Evolutionary conservation across 345 rosid species (phyloP).

Genomic region (Populus deltoides): DNA sequence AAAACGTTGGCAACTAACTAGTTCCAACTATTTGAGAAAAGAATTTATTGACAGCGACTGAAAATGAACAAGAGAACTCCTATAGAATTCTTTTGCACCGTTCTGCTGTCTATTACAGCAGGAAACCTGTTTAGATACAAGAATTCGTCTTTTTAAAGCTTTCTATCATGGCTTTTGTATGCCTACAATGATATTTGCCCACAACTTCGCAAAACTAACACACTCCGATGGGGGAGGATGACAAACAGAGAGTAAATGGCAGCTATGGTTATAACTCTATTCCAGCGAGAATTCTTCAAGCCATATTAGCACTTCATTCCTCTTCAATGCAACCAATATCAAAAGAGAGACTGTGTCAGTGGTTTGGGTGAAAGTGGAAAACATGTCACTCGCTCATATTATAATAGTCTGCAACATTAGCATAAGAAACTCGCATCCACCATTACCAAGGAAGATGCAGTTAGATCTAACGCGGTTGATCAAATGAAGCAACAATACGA

Average conservation of each 20-base stretch:
- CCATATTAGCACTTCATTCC: constrained; percentile 76
- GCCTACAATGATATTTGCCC: background rate
- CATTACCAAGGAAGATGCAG: background rate
- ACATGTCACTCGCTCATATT: too few relatives aligned
- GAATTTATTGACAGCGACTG: too few relatives aligned
- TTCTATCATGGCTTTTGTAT: too few relatives aligned
- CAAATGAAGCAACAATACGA: background rate
- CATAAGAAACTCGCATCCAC: background rate
- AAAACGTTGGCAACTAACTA: too few relatives aligned
- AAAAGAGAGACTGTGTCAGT: background rate
- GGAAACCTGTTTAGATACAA: too few relatives aligned
- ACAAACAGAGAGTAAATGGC: background rate
- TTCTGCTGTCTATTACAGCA: too few relatives aligned
- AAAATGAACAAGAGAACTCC: too few relatives aligned
- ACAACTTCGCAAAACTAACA: constrained; percentile 1
- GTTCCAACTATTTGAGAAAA: too few relatives aligned
- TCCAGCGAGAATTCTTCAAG: constrained; percentile 51
- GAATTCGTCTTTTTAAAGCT: constrained; percentile 26
- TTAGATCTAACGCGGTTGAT: background rate
- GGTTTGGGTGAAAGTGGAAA: background rate
- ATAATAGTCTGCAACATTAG: background rate
- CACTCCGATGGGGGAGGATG: background rate
- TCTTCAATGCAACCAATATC: constrained; percentile 28
- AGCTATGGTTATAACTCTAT: background rate
- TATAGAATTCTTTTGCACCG: too few relatives aligned